Evolutionary conservation across 1,284 basidiomycete genomes (phyloP), one percentile per base, ranked within the genome.

Genomic region (Limonomyces culmigenus): DNA sequence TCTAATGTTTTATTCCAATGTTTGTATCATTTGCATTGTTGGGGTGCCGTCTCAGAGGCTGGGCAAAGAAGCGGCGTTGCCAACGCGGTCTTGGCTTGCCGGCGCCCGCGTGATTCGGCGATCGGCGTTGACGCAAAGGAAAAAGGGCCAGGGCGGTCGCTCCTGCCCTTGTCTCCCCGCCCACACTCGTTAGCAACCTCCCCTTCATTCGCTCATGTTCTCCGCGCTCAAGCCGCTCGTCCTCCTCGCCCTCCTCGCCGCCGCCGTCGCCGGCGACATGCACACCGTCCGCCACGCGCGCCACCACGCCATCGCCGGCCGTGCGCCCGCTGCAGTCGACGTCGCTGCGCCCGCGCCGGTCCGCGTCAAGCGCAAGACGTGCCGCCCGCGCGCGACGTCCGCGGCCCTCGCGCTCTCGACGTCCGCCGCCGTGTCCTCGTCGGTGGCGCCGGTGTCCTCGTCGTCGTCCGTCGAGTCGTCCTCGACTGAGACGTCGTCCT

Each of bases 201-300:
- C 39, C 44, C 41, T 38, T 41, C 44, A 30, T 39, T 34, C 74
- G 69, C 58, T 55, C 36, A 59, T 55, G 43, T 58, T 72, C 54
- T 39, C 53, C 48, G 51, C 49, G 42, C 43, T 65, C 51, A 30
- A 72, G 46, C 46, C 66, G 42, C 44, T 68, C 45, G 43, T 70
- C 47, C 52, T 61, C 45, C 41, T 65, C 50, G 54, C 59, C 40
- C 49, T 64, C 46, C 55, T 60, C 20, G 59, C 56, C 40, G 41
- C 56, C 38, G 65, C 65, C 33, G 52, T 67, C 38, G 55, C 63
- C 1, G 63, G 60, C 29, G 66, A 64, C 33, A 46, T 56, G 29
- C 58, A 58, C 35, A 50, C 55, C 42, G 39, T 38, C 14, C 37
- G 47, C 39, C 55, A 54, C 33, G 59, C 51, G 41, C 52, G 48